Evolutionary conservation across 306 rosid species (phyloP), one percentile per base, ranked within the genome.

Genomic region (Crataegus laevigata): DNA sequence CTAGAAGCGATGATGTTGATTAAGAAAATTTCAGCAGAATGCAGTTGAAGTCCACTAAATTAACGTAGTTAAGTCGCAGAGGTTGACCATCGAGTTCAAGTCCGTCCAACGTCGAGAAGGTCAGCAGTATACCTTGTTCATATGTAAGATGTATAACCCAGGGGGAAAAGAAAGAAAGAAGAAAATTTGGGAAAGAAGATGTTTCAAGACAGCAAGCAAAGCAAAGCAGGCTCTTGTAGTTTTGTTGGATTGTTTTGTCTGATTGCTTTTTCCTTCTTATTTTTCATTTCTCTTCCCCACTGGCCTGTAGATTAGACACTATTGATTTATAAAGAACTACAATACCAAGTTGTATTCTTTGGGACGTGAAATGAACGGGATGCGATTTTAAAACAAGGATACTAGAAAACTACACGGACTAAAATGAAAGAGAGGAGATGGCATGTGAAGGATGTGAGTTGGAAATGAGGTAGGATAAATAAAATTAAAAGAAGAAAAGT

Each of bases 91-190:
- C 36, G 25, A 57, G 36, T 17, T 58, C 55, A 75, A 63, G 13
- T 38, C 58, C 72, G 21, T 9, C 63, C 32, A 61, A 63, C 29
- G 21, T 19, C 22, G 45, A 59, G 79, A 55, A 29, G 60, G 40
- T 69, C 73, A 62, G 75, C 57, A 6, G 45, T 40, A 25, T 70
- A 62, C 69, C 25, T 55, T 59, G 75, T 82, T 75, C 77, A 65
- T 82, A 34, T 50, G 65, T 67, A 66, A 60, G 52, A 66, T 68
- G 34, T 42, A 81, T 62, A 29, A 36, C 29, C 38, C 21, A 51
- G 75, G 76, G 68, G 15, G 62, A 79, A 50, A 69, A 45, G 59
- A 61, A 66, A 76, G 40, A 47, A 70, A 11, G 50, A 30, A 45
- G 43, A 59, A 68, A 50, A 30, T 77, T 78, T 82, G 77, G 70